Conservation (phyloP, 768 basidiomycete species). For the Boletus fagicola region DNA sequence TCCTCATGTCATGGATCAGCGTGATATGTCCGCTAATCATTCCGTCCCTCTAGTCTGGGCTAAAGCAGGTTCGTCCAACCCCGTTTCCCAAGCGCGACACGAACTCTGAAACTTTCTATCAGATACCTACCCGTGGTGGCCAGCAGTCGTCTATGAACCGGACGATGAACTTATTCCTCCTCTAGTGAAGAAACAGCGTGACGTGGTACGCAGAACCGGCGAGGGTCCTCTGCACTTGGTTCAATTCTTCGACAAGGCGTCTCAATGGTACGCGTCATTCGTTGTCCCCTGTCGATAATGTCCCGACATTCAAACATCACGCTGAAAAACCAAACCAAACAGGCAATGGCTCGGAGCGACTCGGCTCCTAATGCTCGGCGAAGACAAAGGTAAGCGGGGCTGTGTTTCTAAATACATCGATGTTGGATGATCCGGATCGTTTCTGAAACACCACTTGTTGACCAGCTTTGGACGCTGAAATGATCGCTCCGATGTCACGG, state of each 20-base stretch:
- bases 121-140: constrained; percentile 87
- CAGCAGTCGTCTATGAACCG: constrained; percentile 70
- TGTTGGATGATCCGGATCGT: neutral
- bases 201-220: constrained; percentile 34
- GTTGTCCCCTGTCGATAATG: neutral
- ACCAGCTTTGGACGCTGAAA: constrained; percentile 61
- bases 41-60: constrained; percentile 68
- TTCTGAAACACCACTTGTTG: neutral
- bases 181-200: constrained; percentile 30
- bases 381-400: constrained; percentile 56
- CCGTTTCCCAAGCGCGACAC: neutral
- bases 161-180: constrained; percentile 58
- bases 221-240: constrained; percentile 57
- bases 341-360: constrained; percentile 60
- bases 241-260: constrained; percentile 72
- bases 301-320: neutral
- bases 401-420: neutral
- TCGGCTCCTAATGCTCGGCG: constrained; percentile 65
- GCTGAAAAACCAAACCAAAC: constrained; percentile 24
- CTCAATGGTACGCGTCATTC: constrained; percentile 52
- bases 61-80: constrained; percentile 54
- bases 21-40: neutral
- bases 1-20: neutral
- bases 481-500: constrained; percentile 51
- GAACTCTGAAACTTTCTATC: constrained; percentile 9